These are phyloP conservation scores for Coprinopsis sp. DNA, from an alignment of 768 basidiomycete species.

Conservation along the genomic window DNA sequence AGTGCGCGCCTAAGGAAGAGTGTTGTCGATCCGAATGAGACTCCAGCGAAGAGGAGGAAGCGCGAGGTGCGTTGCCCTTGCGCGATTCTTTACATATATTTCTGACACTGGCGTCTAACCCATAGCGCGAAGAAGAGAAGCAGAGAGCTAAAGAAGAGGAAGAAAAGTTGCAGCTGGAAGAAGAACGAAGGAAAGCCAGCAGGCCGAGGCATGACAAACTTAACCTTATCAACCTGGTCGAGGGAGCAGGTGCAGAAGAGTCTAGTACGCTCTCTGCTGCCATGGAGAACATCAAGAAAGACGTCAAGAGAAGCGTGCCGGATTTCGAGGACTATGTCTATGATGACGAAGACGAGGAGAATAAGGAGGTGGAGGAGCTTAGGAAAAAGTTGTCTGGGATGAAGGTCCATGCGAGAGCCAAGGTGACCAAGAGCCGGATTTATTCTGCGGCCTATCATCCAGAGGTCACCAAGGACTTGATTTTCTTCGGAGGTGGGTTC, in stretches of 20 bases:
- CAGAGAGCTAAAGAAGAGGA: slow-evolving; percentile 54
- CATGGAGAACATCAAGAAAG: slow-evolving; percentile 37
- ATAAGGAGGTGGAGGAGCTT: slow-evolving; percentile 47
- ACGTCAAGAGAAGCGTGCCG: slow-evolving; percentile 34
- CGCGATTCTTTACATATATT: not conserved
- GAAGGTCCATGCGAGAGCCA: slow-evolving; percentile 71
- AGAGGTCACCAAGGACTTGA: slow-evolving; percentile 70
- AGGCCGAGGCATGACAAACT: slow-evolving; percentile 66
- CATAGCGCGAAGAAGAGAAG: slow-evolving; percentile 48
- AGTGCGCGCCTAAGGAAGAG: slow-evolving; percentile 57
- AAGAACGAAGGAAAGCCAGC: slow-evolving; percentile 57
- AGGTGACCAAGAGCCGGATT: slow-evolving; percentile 69
- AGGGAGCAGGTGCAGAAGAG: slow-evolving; percentile 44
- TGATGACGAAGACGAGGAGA: slow-evolving; percentile 43
- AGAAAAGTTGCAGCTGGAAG: slow-evolving; percentile 55
- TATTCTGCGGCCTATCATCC: slow-evolving; percentile 83
- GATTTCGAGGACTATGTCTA: slow-evolving; percentile 51
- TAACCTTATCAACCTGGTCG: slow-evolving; percentile 49
- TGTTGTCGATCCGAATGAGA: slow-evolving; percentile 55
- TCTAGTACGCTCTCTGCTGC: slow-evolving; percentile 40
- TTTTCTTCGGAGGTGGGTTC: slow-evolving; percentile 79
- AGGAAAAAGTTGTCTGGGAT: slow-evolving; percentile 49
- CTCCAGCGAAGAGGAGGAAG: slow-evolving; percentile 54
- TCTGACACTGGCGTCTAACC: not conserved
- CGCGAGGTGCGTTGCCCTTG: slow-evolving; percentile 48